These are phyloP conservation scores for Turritis glabra DNA, from an alignment of 345 rosid genomes.

Conservation along the genomic window DNA sequence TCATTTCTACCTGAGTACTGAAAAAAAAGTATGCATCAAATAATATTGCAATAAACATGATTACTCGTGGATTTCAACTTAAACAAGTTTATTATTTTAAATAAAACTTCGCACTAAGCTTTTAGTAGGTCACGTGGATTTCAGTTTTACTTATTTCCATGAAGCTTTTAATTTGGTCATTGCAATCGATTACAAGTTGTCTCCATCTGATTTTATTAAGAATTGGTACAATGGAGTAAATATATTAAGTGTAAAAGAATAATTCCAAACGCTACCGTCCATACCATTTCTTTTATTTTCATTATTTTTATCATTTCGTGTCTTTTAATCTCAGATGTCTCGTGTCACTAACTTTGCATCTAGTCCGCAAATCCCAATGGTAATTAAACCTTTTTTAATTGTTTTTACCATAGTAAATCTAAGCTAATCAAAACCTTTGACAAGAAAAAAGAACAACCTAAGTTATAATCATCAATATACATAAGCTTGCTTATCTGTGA, in stretches of 20 bases:
- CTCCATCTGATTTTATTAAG: slow-evolving; percentile 20
- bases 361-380: slow-evolving; percentile 27
- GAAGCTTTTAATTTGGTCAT: slow-evolving; percentile 31
- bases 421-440: neutral
- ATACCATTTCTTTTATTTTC: slow-evolving; percentile 5
- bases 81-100: no score
- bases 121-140: slow-evolving; percentile 32
- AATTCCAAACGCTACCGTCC: slow-evolving; percentile 43
- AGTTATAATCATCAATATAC: neutral
- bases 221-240: slow-evolving; percentile 27
- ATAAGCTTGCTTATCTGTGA: neutral
- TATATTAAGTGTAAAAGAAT: slow-evolving; percentile 27
- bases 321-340: slow-evolving; percentile 27
- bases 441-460: no score
- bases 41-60: neutral
- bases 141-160: slow-evolving; percentile 22
- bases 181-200: slow-evolving; percentile 34
- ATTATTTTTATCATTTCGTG: neutral
- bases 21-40: no score
- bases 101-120: no score
- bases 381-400: neutral
- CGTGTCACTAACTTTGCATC: slow-evolving; percentile 16
- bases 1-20: no score
- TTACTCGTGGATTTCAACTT: no score
- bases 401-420: neutral